Conservation (phyloP, 1,139 yeast genomes). For the Casaregolazyma lundiana region DNA sequence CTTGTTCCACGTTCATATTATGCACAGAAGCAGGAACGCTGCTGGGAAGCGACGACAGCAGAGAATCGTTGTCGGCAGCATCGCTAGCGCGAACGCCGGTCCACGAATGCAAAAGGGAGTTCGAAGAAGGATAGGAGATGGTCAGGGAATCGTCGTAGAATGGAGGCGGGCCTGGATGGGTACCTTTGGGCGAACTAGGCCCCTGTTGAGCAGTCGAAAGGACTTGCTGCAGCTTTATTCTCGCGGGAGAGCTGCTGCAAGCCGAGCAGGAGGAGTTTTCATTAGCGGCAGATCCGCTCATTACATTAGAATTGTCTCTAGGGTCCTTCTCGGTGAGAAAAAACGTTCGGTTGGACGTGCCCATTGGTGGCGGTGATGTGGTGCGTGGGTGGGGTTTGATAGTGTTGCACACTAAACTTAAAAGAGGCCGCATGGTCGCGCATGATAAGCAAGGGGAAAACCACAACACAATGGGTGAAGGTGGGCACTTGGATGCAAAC, state of each 20-base stretch:
- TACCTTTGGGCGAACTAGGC: neutral
- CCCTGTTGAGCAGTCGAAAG: neutral
- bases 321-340: constrained; percentile 9
- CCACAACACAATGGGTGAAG: no score
- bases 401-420: no score
- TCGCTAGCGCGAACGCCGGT: neutral
- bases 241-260: neutral
- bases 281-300: neutral
- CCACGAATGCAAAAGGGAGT: constrained; percentile 6
- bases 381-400: constrained; percentile 3
- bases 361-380: constrained; percentile 7
- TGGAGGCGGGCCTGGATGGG: neutral
- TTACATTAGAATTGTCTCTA: neutral
- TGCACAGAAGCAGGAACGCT: constrained; percentile 3
- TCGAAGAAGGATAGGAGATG: constrained; percentile 5
- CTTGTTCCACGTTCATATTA: constrained; percentile 5
- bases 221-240: neutral
- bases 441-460: no score
- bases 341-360: constrained; percentile 8
- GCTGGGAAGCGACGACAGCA: constrained; percentile 6
- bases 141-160: neutral
- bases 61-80: constrained; percentile 6
- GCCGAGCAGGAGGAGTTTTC: neutral
- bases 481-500: no score
- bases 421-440: no score